A percentile compares a stretch with the other conserved stretches of the same genome.
Evolutionary conservation across 2,329 filamentous ascomycete genomes (phyloP).

Genomic region (Sporothrix inflata): DNA sequence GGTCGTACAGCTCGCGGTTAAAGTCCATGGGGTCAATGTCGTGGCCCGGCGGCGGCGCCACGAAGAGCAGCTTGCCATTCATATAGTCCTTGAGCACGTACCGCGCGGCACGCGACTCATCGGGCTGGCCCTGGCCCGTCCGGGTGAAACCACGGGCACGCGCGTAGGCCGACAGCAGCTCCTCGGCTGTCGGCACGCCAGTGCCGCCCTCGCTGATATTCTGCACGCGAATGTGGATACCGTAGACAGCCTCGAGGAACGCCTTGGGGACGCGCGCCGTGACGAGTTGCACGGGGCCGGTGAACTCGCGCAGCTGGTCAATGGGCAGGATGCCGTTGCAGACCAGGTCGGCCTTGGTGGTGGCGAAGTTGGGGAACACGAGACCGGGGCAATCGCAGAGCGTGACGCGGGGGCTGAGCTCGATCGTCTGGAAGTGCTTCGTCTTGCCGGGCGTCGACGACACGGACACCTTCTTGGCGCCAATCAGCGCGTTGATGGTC

Average conservation of each 20-base stretch:
- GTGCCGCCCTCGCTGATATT: conserved; percentile 91
- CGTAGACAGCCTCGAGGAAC: conserved; percentile 92
- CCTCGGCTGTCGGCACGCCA: conserved; percentile 79
- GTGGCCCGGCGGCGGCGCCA: conserved; percentile 76
- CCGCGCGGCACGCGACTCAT: conserved; percentile 88
- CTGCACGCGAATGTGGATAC: conserved; percentile 81
- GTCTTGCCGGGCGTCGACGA: conserved; percentile 97
- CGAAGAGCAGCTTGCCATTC: conserved; percentile 90
- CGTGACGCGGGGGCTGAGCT: conserved; percentile 84
- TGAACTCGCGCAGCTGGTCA: conserved; percentile 92
- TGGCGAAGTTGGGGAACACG: conserved; percentile 97
- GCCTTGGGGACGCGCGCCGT: conserved; percentile 81
- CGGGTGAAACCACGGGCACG: conserved; percentile 88
- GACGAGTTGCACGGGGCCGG: conserved; percentile 81
- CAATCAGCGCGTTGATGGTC: conserved; percentile 98
- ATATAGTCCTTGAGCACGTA: conserved; percentile 97
- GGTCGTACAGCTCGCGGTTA: conserved; percentile 87
- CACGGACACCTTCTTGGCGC: conserved; percentile 97
- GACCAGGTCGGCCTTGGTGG: conserved; percentile 93
- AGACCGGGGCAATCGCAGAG: conserved; percentile 98
- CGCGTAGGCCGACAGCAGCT: conserved; percentile 84
- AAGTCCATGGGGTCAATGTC: conserved; percentile 72
- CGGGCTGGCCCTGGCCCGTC: conserved; percentile 84
- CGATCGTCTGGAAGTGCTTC: conserved; percentile 98
- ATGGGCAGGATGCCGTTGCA: conserved; percentile 95